phyloP scores from a whole-genome alignment of 805 yeast species.

The Ogataea neopini region DNA sequence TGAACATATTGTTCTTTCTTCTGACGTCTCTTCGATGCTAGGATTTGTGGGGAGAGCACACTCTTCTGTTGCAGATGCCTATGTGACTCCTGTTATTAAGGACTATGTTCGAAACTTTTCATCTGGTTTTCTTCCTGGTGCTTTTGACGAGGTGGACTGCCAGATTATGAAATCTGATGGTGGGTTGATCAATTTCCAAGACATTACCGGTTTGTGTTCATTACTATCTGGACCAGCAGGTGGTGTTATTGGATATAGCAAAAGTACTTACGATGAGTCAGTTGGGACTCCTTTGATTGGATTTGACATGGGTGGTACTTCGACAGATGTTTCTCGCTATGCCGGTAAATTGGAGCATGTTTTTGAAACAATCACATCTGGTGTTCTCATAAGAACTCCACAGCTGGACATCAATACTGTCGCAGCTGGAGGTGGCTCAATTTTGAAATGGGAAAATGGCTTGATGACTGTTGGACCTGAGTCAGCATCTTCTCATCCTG shows the following conservation, averaged over 20 bases:
- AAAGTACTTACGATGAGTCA: constrained; percentile 62
- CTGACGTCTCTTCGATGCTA: constrained; percentile 72
- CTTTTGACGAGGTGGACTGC: constrained; percentile 50
- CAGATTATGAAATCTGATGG: constrained; percentile 97
- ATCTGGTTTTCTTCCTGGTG: constrained; percentile 54
- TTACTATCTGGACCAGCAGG: constrained; percentile 98
- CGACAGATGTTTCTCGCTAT: constrained; percentile 78
- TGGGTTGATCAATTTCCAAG: constrained; percentile 79
- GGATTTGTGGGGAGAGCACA: constrained; percentile 71
- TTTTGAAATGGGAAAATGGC: constrained; percentile 66
- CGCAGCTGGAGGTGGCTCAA: constrained; percentile 85
- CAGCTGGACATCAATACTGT: constrained; percentile 80
- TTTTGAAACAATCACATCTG: constrained; percentile 80
- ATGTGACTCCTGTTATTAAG: constrained; percentile 73
- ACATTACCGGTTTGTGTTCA: constrained; percentile 83
- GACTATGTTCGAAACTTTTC: constrained; percentile 61
- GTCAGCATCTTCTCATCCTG: constrained; percentile 86
- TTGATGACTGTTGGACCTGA: constrained; percentile 86
- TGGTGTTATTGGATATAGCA: constrained; percentile 90
- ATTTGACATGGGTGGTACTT: constrained; percentile 89
- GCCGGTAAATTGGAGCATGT: constrained; percentile 73
- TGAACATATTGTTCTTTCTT: constrained; percentile 62
- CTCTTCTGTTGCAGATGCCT: constrained; percentile 79
- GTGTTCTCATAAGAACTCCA: constrained; percentile 78
- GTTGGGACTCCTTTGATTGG: constrained; percentile 66